A percentile compares a stretch with the other conserved stretches of the same genome.
Conservation (phyloP, 352 stramenopile genomes). For the Saprolegnia diclina region DNA sequence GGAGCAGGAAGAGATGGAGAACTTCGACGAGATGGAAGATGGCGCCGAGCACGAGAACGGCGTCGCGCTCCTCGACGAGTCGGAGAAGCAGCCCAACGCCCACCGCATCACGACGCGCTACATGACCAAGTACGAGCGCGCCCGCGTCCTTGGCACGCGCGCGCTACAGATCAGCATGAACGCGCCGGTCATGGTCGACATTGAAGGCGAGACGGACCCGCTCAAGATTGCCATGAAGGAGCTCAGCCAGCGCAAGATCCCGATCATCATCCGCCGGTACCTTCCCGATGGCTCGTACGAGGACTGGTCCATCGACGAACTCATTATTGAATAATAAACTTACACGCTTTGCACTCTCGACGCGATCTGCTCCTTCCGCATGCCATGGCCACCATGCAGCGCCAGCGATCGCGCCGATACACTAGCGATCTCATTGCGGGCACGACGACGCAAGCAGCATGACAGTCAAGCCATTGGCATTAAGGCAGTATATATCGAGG, state of each 20-base stretch:
- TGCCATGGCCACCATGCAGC: too few species aligned
- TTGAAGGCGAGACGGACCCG: slow-evolving; percentile 98
- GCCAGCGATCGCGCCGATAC: not conserved
- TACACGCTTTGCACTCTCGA: not conserved
- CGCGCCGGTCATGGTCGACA: slow-evolving; percentile 92
- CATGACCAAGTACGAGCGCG: slow-evolving; percentile 99
- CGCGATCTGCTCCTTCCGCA: too few species aligned
- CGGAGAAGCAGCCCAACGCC: slow-evolving; percentile 78
- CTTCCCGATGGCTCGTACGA: slow-evolving; percentile 98
- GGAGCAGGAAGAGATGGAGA: slow-evolving; percentile 71
- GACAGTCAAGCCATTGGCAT: not conserved
- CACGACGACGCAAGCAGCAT: not conserved
- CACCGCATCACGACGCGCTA: slow-evolving; percentile 96
- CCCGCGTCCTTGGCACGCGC: slow-evolving; percentile 95
- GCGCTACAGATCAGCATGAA: slow-evolving; percentile 99
- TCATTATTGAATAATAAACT: slow-evolving; percentile 95
- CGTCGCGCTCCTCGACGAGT: slow-evolving; percentile 76
- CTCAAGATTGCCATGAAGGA: slow-evolving; percentile 99
- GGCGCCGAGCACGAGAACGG: slow-evolving; percentile 48
- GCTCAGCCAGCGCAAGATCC: slow-evolving; percentile 98
- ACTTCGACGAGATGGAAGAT: slow-evolving; percentile 46
- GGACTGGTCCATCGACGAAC: slow-evolving; percentile 99
- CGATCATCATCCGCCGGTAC: slow-evolving; percentile 99
- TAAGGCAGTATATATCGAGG: not conserved
- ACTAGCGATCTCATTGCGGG: not conserved